Evolutionary conservation across 2,329 filamentous ascomycete genomes (phyloP).

Genomic region (Cladosporium sphaerospermum): DNA sequence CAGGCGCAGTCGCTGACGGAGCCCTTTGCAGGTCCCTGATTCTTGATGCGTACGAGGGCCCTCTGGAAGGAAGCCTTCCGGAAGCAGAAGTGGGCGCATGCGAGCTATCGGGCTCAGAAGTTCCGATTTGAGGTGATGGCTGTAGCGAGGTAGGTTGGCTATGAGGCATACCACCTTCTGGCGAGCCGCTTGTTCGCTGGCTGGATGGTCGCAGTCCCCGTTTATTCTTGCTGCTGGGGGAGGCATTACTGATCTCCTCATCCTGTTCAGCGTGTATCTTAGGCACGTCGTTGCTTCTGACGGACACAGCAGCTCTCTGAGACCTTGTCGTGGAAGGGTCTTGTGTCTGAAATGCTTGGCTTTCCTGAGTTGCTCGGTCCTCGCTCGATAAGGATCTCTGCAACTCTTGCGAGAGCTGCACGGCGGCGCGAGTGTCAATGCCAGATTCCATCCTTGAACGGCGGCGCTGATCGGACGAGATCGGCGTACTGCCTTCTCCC

Average conservation of each 20-base stretch:
- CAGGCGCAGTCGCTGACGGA: neutral
- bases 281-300: no score
- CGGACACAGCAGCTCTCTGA: neutral
- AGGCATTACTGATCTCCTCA: no score
- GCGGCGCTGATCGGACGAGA: neutral
- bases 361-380: neutral
- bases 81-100: neutral
- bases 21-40: constrained; percentile 3
- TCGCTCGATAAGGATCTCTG: constrained; percentile 6
- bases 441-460: constrained; percentile 4
- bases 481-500: neutral
- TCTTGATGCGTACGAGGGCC: constrained; percentile 3
- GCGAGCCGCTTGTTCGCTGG: no score
- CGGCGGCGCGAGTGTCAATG: constrained; percentile 3
- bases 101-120: neutral
- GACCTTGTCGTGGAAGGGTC: neutral
- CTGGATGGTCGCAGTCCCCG: no score
- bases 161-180: no score
- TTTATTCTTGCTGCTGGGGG: no score
- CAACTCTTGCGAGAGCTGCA: constrained; percentile 4
- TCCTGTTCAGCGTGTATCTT: no score
- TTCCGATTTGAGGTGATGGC: constrained; percentile 4
- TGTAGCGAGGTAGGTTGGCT: neutral
- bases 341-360: constrained; percentile 5
- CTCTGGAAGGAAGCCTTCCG: neutral